These are phyloP conservation scores for Coccomyxa sp. DNA, from an alignment of 139 green algal species.

Conservation along the genomic window DNA sequence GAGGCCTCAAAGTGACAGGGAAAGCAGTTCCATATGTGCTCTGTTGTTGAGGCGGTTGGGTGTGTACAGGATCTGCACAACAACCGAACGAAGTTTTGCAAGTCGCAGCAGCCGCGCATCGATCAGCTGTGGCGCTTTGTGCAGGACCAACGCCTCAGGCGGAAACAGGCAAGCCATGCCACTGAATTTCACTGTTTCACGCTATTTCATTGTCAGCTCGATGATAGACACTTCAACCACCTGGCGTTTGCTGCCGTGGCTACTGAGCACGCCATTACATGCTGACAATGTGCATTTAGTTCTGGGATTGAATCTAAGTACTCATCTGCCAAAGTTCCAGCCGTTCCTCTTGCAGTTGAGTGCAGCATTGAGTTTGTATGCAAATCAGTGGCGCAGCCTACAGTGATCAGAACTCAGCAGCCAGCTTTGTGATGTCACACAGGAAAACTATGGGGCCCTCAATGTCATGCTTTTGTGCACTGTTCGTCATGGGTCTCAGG, in stretches of 20 bases:
- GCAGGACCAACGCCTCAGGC: conserved; percentile 29
- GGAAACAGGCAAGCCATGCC: conserved; percentile 32
- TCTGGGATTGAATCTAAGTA: too few species aligned
- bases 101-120: conserved; percentile 33
- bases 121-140: conserved; percentile 42
- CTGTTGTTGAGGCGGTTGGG: background rate
- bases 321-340: too few species aligned
- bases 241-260: background rate
- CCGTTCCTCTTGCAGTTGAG: too few species aligned
- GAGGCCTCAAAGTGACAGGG: too few species aligned
- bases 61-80: conserved; percentile 15
- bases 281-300: too few species aligned
- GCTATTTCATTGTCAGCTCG: background rate
- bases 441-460: too few species aligned
- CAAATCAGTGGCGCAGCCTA: too few species aligned
- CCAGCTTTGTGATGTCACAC: too few species aligned
- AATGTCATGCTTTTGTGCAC: too few species aligned
- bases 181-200: background rate
- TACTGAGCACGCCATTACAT: background rate
- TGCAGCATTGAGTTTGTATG: too few species aligned
- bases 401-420: too few species aligned
- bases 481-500: too few species aligned
- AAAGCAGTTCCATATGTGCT: background rate
- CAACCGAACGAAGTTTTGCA: conserved; percentile 30
- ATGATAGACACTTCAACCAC: background rate